Percentiles rank a stretch among this genome's conserved stretches.
phyloP scores from a whole-genome alignment of 2,329 filamentous ascomycete genomes.

The Zymoseptoria tritici region DNA sequence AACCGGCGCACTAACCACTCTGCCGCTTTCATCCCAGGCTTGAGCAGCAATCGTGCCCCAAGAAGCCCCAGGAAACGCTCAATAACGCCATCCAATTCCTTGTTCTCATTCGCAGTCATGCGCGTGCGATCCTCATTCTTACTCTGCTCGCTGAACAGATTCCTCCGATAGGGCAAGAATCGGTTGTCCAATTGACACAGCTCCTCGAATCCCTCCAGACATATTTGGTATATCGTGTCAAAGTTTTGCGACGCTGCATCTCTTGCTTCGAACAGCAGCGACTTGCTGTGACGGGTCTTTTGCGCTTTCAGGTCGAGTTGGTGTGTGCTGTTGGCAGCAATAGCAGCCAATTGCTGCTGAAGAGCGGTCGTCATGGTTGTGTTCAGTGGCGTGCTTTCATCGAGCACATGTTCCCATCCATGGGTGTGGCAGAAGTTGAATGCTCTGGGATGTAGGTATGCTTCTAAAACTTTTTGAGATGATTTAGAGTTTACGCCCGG shows the following conservation, averaged over 20 bases:
- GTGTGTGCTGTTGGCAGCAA: slow-evolving; percentile 82
- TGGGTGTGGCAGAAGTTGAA: neutral
- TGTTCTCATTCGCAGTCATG: slow-evolving; percentile 75
- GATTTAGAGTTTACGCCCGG: too few species aligned
- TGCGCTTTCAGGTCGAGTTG: slow-evolving; percentile 90
- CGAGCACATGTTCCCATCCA: neutral
- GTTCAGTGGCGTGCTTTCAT: neutral
- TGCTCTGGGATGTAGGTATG: too few species aligned
- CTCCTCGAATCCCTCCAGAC: slow-evolving; percentile 82
- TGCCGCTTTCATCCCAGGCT: slow-evolving; percentile 80
- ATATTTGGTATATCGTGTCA: slow-evolving; percentile 79
- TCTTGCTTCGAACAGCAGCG: slow-evolving; percentile 82
- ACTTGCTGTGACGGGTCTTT: slow-evolving; percentile 85
- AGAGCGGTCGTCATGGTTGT: slow-evolving; percentile 70
- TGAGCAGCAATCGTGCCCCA: slow-evolving; percentile 68
- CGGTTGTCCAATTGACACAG: slow-evolving; percentile 78
- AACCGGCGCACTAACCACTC: slow-evolving; percentile 95
- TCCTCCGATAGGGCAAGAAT: slow-evolving; percentile 66
- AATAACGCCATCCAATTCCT: slow-evolving; percentile 67
- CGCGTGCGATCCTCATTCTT: slow-evolving; percentile 79
- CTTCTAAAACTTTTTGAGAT: neutral
- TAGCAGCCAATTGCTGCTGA: slow-evolving; percentile 86
- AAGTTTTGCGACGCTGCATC: slow-evolving; percentile 83
- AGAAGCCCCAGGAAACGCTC: slow-evolving; percentile 77
- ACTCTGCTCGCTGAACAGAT: slow-evolving; percentile 89